phyloP scores from a whole-genome alignment of 2,329 filamentous ascomycete species.

The Dactylonectria estremocensis region DNA sequence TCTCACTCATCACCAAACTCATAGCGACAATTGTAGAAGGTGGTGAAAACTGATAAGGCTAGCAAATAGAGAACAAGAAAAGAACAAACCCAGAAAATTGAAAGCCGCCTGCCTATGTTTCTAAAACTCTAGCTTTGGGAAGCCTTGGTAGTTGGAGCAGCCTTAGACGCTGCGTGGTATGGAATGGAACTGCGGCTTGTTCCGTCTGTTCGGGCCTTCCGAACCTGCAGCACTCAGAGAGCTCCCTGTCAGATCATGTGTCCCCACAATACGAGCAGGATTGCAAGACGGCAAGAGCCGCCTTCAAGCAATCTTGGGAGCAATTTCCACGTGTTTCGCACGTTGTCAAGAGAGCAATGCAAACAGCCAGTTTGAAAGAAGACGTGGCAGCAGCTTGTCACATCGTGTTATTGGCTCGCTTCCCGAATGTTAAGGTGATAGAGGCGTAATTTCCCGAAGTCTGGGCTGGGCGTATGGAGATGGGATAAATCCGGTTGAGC shows the following conservation, averaged over 20 bases:
- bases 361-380: neutral
- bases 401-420: conserved; percentile 32
- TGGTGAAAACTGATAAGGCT: too few relatives aligned
- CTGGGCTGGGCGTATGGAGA: conserved; percentile 31
- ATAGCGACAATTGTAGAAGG: too few relatives aligned
- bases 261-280: conserved; percentile 10
- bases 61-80: too few relatives aligned
- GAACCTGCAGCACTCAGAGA: neutral
- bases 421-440: conserved; percentile 21
- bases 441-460: conserved; percentile 36
- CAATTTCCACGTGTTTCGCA: conserved; percentile 15
- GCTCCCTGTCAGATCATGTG: neutral
- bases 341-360: conserved; percentile 2
- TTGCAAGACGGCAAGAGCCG: neutral
- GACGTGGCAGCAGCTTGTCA: neutral
- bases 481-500: conserved; percentile 42
- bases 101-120: neutral
- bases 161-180: neutral
- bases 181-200: neutral
- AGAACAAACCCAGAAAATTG: too few relatives aligned
- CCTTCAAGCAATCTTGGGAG: neutral
- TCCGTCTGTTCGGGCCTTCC: neutral
- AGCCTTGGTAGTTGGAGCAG: neutral
- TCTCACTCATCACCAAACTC: too few relatives aligned
- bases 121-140: neutral